phyloP scores from a whole-genome alignment of 2,329 filamentous ascomycete species.

The Cordyceps pruinosa region DNA sequence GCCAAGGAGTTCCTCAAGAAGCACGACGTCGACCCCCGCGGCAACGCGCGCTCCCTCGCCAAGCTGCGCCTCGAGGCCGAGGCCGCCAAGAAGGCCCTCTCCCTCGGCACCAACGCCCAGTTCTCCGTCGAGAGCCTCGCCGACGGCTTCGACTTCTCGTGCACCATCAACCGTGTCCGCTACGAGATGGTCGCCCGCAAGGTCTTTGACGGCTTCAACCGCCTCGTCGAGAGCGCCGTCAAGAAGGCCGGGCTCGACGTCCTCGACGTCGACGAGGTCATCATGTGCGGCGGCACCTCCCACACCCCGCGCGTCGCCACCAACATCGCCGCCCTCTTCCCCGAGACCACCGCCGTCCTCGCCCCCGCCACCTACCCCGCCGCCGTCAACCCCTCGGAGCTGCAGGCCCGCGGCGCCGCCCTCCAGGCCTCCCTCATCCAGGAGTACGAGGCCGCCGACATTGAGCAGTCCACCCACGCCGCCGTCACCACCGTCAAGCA shows the following conservation, averaged over 20 bases:
- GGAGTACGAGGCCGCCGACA: constrained; percentile 89
- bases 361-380: constrained; percentile 71
- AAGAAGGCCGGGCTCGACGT: constrained; percentile 90
- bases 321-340: constrained; percentile 74
- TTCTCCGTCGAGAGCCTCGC: constrained; percentile 90
- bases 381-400: constrained; percentile 90
- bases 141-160: constrained; percentile 83
- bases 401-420: constrained; percentile 81
- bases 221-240: constrained; percentile 74
- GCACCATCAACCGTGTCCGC: constrained; percentile 85
- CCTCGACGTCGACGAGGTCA: constrained; percentile 89
- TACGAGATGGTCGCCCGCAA: constrained; percentile 86
- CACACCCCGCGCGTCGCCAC: constrained; percentile 90
- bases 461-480: constrained; percentile 92
- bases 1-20: constrained; percentile 99
- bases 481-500: constrained; percentile 93
- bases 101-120: constrained; percentile 77
- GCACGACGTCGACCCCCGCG: constrained; percentile 80
- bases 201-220: constrained; percentile 81
- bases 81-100: constrained; percentile 84
- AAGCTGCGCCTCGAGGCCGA: constrained; percentile 92
- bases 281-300: constrained; percentile 84
- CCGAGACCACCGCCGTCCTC: constrained; percentile 67
- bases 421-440: constrained; percentile 92
- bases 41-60: constrained; percentile 72